These are phyloP conservation scores for Pholiota molesta DNA, from an alignment of 768 basidiomycete species.

Conservation along the genomic window DNA sequence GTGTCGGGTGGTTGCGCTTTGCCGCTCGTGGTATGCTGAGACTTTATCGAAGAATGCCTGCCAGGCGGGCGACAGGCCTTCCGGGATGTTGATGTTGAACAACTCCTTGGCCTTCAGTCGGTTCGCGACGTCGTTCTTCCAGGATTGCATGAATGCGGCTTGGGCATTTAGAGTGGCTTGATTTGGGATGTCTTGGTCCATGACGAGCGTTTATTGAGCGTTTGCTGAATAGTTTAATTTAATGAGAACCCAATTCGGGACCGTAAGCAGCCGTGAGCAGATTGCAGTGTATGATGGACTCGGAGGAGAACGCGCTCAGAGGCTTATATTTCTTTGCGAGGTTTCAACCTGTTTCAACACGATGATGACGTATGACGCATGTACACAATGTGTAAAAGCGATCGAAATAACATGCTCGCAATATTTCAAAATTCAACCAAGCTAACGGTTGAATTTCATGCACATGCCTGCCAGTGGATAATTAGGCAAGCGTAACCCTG, in stretches of 20 bases:
- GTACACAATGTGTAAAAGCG: background rate
- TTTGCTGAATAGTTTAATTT: too few relatives aligned
- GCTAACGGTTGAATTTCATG: background rate
- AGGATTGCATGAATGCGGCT: background rate
- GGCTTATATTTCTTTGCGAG: too few relatives aligned
- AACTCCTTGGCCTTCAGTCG: background rate
- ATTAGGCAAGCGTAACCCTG: too few relatives aligned
- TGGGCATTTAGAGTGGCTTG: background rate
- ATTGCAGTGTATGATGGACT: too few relatives aligned
- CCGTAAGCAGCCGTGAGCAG: too few relatives aligned
- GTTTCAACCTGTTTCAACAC: too few relatives aligned
- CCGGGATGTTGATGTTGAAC: background rate
- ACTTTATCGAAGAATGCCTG: slow-evolving; percentile 15
- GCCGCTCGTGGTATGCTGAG: slow-evolving; percentile 8
- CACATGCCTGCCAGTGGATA: too few relatives aligned
- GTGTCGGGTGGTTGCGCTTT: slow-evolving; percentile 3
- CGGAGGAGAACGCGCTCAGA: too few relatives aligned
- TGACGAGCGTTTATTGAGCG: too few relatives aligned
- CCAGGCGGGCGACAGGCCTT: slow-evolving; percentile 11
- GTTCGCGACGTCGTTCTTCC: background rate
- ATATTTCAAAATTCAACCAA: background rate
- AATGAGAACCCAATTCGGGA: too few relatives aligned
- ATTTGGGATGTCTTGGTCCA: too few relatives aligned
- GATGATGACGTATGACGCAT: too few relatives aligned
- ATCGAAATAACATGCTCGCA: background rate